Conservation (phyloP, 1,139 yeast species). For the Waltiozyma solani region DNA sequence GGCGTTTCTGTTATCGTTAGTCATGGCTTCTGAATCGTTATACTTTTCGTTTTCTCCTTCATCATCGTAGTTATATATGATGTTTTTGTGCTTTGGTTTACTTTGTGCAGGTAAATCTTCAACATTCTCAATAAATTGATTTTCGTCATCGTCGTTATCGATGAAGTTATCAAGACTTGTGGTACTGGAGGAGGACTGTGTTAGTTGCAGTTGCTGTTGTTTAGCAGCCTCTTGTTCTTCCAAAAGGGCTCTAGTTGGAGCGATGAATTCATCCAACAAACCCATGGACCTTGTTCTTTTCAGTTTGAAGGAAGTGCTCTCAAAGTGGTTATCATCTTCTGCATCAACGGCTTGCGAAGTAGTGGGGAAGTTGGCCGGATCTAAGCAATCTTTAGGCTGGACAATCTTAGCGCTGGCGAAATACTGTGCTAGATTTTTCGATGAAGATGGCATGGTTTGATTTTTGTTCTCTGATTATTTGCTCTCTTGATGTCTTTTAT, state of each 20-base stretch:
- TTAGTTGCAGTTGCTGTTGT: not conserved
- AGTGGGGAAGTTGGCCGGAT: conserved; percentile 7
- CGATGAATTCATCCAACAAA: conserved; percentile 61
- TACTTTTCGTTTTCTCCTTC: conserved; percentile 13
- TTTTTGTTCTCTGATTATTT: no score
- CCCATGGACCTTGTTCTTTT: conserved; percentile 84
- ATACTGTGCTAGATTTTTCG: conserved; percentile 15
- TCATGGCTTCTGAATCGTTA: no score
- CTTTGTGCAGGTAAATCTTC: conserved; percentile 11
- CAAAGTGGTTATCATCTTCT: conserved; percentile 60
- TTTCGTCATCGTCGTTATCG: conserved; percentile 13
- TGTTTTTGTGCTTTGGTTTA: conserved; percentile 3
- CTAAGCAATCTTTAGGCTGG: conserved; percentile 5
- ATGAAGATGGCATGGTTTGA: conserved; percentile 8
- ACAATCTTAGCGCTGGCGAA: conserved; percentile 11
- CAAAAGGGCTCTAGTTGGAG: conserved; percentile 25
- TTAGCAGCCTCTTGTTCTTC: conserved; percentile 15
- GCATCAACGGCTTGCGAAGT: conserved; percentile 58
- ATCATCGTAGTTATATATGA: conserved; percentile 13
- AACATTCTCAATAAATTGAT: conserved; percentile 17
- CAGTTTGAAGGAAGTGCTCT: conserved; percentile 61
- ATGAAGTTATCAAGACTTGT: no score
- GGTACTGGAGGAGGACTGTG: not conserved
- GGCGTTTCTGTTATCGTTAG: conserved; percentile 9
- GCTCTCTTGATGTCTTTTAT: no score